Conservation (phyloP, 495 filamentous ascomycete genomes). For the Gamarada debralockiae region DNA sequence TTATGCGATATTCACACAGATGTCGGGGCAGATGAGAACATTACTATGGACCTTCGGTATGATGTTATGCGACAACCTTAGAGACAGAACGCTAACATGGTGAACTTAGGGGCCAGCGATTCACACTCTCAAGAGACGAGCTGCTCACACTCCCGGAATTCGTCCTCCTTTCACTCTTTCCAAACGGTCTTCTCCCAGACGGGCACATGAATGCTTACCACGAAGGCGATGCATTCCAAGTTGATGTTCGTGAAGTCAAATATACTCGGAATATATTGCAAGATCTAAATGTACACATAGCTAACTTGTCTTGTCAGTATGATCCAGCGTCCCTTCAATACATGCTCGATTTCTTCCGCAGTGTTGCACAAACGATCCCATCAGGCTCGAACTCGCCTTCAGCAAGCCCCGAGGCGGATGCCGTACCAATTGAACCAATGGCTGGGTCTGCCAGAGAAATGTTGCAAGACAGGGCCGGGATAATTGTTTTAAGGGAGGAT, state of each 20-base stretch:
- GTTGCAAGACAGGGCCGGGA: constrained; percentile 71
- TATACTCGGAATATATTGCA: constrained; percentile 36
- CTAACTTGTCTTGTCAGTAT: constrained; percentile 71
- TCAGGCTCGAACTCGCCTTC: constrained; percentile 58
- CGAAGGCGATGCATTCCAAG: constrained; percentile 90
- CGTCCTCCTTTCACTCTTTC: constrained; percentile 96
- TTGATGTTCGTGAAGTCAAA: constrained; percentile 65
- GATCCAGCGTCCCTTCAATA: constrained; percentile 94
- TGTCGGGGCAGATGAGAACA: constrained; percentile 89
- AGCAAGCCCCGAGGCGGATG: constrained; percentile 56
- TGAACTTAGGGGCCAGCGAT: constrained; percentile 73
- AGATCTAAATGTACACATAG: constrained; percentile 48
- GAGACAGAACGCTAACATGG: constrained; percentile 26
- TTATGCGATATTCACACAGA: too few species aligned
- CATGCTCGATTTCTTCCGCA: constrained; percentile 99
- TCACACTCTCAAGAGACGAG: constrained; percentile 91
- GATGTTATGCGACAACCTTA: neutral
- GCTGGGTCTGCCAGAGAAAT: constrained; percentile 68
- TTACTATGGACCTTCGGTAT: constrained; percentile 91
- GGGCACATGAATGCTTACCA: constrained; percentile 89
- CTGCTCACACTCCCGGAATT: constrained; percentile 95
- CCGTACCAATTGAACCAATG: constrained; percentile 63
- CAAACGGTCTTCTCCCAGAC: constrained; percentile 95
- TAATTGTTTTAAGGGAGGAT: constrained; percentile 95
- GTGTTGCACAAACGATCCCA: constrained; percentile 90